Base-by-base conservation (phyloP, 73 alveolate genomes). In the Durusdinium trenchii region DNA sequence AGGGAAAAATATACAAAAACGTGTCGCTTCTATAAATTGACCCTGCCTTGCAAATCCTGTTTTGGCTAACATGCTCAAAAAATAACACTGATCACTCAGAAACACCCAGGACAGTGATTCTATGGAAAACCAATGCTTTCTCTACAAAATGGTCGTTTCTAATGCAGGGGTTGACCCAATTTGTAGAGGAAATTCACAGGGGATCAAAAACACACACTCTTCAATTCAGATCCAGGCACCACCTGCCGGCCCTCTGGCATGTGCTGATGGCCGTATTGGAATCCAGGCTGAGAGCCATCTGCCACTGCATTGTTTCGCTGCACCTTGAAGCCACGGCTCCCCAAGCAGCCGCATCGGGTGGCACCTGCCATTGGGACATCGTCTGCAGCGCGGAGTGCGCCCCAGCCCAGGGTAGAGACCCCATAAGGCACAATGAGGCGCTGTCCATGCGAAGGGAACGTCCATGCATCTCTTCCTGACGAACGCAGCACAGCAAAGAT, bases 271-370 rank as follows among this genome's bases (percentile, higher is more conserved):
- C 48, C 14, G 46, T 51, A 32, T n/a, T 50, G 48, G 46, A 46
- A 26, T 64, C 47, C 91, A 81, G 26, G 20, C 48, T n/a, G 71
- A 50, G 30, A 32, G 91, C 91, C 67, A 26, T 48, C 91, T 81
- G 71, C 91, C 91, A 81, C 69, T 47, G 69, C 91, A 81, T 48
- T 38, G 71, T 81, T 47, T 81, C 91, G 6, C 71, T 48, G 35
- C 91, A 81, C 35, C 71, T 50, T 46, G 32, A 30, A 35, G 91
- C 91, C 71, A 81, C 71, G 3, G 71, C 91, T 10, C 32, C 20
- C 14, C 47, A n/a, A 35, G 91, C 91, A 30, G 46, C 45, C 7
- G 71, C 71, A 81, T 81, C 91, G 4, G 91, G 71, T 18, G 71
- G 47, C 30, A 81, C 48, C 26, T 36, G 51, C 48, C 71, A 60